phyloP scores from a whole-genome alignment of 139 green algal genomes.

The Gonium pectorale region DNA sequence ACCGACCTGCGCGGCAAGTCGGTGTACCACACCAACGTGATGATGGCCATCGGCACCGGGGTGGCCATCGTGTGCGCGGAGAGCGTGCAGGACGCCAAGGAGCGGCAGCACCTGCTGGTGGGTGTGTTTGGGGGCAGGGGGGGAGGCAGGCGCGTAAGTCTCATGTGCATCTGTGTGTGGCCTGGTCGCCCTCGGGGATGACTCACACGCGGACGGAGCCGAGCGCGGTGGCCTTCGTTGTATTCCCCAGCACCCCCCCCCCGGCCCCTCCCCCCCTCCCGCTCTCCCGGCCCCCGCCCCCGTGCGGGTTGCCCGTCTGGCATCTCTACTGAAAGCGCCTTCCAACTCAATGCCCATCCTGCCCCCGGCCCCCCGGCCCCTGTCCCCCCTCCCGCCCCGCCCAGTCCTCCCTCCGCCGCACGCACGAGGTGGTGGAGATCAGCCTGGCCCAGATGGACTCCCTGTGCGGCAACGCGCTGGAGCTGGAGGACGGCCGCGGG shows the following conservation, averaged over 20 bases:
- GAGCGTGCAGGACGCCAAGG: conserved; percentile 73
- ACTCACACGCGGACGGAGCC: background rate
- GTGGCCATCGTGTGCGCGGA: conserved; percentile 94
- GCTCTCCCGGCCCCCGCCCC: too few species aligned
- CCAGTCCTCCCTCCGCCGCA: conserved; percentile 39
- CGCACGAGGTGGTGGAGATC: conserved; percentile 89
- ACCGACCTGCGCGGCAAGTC: conserved; percentile 67
- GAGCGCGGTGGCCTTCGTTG: background rate
- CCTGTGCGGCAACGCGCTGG: conserved; percentile 94
- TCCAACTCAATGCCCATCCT: too few species aligned
- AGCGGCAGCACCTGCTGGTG: conserved; percentile 80
- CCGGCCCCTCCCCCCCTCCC: too few species aligned
- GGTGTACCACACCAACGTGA: conserved; percentile 98
- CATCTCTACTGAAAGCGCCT: too few species aligned
- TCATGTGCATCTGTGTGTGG: too few species aligned
- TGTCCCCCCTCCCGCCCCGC: background rate
- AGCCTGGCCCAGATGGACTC: conserved; percentile 86
- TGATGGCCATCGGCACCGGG: conserved; percentile 93
- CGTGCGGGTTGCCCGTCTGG: too few species aligned
- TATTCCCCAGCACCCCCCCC: background rate
- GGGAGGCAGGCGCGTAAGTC: background rate
- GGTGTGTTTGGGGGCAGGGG: background rate
- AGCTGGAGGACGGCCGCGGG: conserved; percentile 86
- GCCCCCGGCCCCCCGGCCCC: background rate
- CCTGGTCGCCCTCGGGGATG: too few species aligned